phyloP scores from a whole-genome alignment of 148 eudicot genomes.

The Simmondsia chinensis region DNA sequence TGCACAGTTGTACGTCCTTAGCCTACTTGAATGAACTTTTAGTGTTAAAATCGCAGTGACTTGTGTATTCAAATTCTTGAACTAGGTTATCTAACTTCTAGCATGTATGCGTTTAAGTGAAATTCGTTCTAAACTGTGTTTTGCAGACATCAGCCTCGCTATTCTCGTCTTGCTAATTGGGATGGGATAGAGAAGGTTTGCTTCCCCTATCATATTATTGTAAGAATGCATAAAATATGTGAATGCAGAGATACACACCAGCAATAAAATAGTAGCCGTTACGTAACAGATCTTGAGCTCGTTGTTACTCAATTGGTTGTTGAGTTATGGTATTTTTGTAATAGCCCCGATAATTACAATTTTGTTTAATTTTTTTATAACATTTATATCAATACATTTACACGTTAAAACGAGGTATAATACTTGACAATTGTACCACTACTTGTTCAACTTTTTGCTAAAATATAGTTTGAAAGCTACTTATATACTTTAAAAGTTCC shows the following conservation, averaged over 20 bases:
- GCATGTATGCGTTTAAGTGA: background rate
- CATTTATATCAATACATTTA: no score
- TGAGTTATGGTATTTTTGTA: no score
- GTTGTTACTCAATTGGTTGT: no score
- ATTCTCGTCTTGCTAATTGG: slow-evolving; percentile 90
- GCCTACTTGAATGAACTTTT: slow-evolving; percentile 12
- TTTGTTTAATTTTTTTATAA: no score
- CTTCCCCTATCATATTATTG: slow-evolving; percentile 5
- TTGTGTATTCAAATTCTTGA: background rate
- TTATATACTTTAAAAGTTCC: no score
- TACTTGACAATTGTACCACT: no score
- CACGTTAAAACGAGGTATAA: no score
- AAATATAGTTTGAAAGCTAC: no score
- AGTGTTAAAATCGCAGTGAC: slow-evolving; percentile 1
- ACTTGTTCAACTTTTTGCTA: no score
- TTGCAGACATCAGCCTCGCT: slow-evolving; percentile 74
- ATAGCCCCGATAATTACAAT: no score
- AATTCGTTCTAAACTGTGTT: slow-evolving; percentile 5
- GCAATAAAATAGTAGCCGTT: no score
- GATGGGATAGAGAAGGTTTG: slow-evolving; percentile 80
- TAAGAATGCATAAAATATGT: background rate
- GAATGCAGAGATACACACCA: background rate
- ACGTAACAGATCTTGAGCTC: no score
- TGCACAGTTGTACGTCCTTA: slow-evolving; percentile 72
- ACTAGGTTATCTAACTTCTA: background rate